Conservation (phyloP, 139 green algal genomes). For the Dunaliella primolecta region DNA sequence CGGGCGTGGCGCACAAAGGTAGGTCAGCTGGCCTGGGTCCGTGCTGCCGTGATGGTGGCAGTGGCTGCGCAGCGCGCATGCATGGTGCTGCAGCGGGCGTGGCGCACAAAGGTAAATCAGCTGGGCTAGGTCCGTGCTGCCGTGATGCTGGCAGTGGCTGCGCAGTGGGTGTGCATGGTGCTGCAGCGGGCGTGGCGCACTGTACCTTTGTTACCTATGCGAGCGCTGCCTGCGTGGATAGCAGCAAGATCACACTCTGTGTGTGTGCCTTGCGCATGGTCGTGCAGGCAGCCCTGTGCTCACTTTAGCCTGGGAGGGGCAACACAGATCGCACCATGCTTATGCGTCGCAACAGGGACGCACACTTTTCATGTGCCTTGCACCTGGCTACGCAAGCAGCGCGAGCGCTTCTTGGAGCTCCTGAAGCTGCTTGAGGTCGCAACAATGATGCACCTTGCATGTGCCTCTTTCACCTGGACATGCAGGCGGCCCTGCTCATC, state of each 20-base stretch:
- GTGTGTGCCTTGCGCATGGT: too few relatives aligned
- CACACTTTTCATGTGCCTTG: too few relatives aligned
- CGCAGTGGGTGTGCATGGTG: conserved; percentile 4
- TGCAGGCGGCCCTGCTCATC: not conserved
- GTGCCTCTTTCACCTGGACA: too few relatives aligned
- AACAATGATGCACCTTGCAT: too few relatives aligned
- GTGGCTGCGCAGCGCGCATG: not conserved
- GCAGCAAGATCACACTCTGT: too few relatives aligned
- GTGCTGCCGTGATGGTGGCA: not conserved
- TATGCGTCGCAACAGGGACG: too few relatives aligned
- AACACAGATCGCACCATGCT: too few relatives aligned
- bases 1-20: conserved; percentile 23
- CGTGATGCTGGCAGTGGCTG: conserved; percentile 6
- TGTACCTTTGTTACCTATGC: too few relatives aligned
- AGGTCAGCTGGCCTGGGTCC: not conserved
- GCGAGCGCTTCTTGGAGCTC: conserved; percentile 9
- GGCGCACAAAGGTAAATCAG: conserved; percentile 22
- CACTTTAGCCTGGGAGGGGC: too few relatives aligned
- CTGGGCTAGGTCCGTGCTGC: not conserved
- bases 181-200: conserved; percentile 19
- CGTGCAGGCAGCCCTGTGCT: too few relatives aligned
- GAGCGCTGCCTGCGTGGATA: too few relatives aligned
- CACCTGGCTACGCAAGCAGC: conserved; percentile 3
- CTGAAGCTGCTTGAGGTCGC: conserved; percentile 4
- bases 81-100: conserved; percentile 16